Evolutionary conservation across 441 rosid genomes (phyloP), one percentile per base, ranked within the genome.

Genomic region (Gossypium trilobum): DNA sequence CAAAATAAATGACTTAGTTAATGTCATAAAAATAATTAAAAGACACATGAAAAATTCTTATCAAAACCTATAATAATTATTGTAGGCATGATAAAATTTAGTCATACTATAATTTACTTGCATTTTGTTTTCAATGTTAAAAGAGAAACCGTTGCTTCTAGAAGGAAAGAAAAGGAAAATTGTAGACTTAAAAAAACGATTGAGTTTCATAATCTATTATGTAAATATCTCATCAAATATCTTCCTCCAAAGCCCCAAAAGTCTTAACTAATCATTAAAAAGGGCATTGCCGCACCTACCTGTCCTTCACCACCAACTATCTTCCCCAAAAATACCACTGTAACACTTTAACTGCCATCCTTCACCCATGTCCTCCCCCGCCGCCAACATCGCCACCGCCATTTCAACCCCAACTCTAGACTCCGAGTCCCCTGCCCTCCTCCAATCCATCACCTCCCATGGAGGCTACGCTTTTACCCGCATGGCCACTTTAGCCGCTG

Each of bases 401-500:
- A 83, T 93, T 73, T 68, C 84, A n/a, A 91, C 96, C 27, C 96
- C 97, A 2, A 75, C 83, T 25, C 82, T 94, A 2, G 95, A 90
- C 80, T 73, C 84, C 54, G 90, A 94, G 68, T 86, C 88, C 1
- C 66, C 83, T 2, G 19, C 75, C 51, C 88, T 91, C 48, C 80
- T 94, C 78, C 91, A 88, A 13, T 70, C 91, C 58, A 83, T 94
- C 62, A 77, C 88, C 17, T 82, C 83, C 72, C 87, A 90, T 70
- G 96, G 97, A 57, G 98, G 98, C 10, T 94, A 94, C 77, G 95
- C 91, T 70, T 94, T 80, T 76, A 87, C 88, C 68, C 81, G 97
- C 73, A 89, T 87, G 90, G 81, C 90, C 25, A 74, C 87, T 0
- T 85, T 83, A 52, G 95, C 98, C 2, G 86, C 82, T 58, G 58